Evolutionary conservation across 306 rosid genomes (phyloP), one percentile per base, ranked within the genome.

Genomic region (Vachellia collinsii): DNA sequence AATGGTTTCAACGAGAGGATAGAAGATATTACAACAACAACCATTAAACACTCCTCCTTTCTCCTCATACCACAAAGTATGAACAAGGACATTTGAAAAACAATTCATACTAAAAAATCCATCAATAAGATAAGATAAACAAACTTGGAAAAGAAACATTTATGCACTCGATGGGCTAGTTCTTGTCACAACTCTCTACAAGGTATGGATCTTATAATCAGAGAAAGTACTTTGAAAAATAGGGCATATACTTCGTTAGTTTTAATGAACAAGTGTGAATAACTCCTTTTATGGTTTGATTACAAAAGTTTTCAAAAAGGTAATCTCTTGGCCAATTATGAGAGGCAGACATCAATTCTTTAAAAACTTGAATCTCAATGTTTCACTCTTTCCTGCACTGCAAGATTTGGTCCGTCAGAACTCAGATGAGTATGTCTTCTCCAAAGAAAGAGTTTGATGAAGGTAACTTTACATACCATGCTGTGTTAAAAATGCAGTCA

Each of bases 401-500:
- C 22, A 29, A 29, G n/a, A 63, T 63, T 63, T 63, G 69, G 20
- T 34, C 20, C 38, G 10, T 63, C 69, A 63, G 70, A 64, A 64
- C 17, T 70, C 56, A 70, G n/a, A 20, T 43, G 56, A 20, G 11
- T 12, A 43, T 76, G 72, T 39, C 59, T 64, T 79, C 1, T 9
- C 62, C 5, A 10, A 46, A 22, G 41, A 59, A 79, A 8, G 61
- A 64, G 65, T 70, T n/a, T 47, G n/a, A 64, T 34, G 19, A 16
- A 79, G 58, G 72, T 75, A 76, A n/a, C 71, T 25, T 64, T 68
- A 80, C 79, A 74, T 93, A 96, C 99, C 98, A 65, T 82, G 92
- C 85, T 93, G 98, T 16, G 97, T 93, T 81, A 96, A 88, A 82
- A 87, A 96, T 65, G 97, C 99, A 10, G 97, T 93, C 99, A 96